These are phyloP conservation scores for Crithidia sp. DNA, from an alignment of 208 protist genomes.

Conservation along the genomic window DNA sequence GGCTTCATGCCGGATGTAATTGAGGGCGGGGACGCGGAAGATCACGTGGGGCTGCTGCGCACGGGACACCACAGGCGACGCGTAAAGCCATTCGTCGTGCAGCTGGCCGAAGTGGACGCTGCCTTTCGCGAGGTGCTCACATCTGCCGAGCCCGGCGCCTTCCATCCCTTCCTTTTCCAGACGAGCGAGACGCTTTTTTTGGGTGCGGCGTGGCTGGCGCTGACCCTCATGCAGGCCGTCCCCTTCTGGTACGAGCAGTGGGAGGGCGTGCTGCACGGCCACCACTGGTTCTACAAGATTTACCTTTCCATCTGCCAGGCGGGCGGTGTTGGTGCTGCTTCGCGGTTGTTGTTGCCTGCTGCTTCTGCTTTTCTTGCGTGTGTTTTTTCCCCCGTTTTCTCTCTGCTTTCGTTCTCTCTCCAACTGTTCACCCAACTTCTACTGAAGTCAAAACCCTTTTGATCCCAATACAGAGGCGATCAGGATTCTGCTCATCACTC, in stretches of 20 bases:
- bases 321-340: constrained; percentile 70
- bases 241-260: constrained; percentile 83
- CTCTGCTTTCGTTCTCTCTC: background rate
- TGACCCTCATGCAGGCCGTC: constrained; percentile 58
- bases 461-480: too few relatives aligned
- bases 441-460: too few relatives aligned
- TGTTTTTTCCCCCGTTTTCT: constrained; percentile 6
- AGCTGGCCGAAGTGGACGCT: constrained; percentile 37
- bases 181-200: constrained; percentile 59
- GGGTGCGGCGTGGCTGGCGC: constrained; percentile 51
- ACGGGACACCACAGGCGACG: background rate
- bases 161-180: constrained; percentile 79
- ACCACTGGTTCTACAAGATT: constrained; percentile 60
- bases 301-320: constrained; percentile 78
- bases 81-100: background rate
- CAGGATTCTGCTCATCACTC: too few relatives aligned
- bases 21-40: constrained; percentile 18
- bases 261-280: constrained; percentile 47
- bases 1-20: constrained; percentile 10
- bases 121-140: constrained; percentile 62
- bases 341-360: constrained; percentile 14
- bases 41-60: constrained; percentile 8
- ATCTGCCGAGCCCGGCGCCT: constrained; percentile 52
- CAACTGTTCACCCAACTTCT: background rate
- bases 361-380: background rate